phyloP scores from a whole-genome alignment of 768 basidiomycete species.

The Leccinellum albellum region DNA sequence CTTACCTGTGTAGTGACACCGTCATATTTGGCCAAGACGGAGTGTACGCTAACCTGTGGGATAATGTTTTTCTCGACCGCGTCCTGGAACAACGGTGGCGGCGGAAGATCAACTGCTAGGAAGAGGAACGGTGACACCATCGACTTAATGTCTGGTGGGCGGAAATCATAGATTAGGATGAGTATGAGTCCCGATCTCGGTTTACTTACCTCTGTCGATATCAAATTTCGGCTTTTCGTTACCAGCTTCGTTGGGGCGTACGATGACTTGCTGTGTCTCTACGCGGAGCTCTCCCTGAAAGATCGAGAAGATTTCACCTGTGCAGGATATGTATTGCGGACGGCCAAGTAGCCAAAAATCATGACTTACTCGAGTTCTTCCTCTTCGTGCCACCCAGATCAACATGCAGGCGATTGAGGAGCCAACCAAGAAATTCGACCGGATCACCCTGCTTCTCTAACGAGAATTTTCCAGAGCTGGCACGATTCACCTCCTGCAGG shows the following conservation, averaged over 20 bases:
- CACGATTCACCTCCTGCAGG: conserved; percentile 90
- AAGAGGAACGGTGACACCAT: conserved; percentile 89
- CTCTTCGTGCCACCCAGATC: conserved; percentile 95
- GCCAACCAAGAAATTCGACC: conserved; percentile 92
- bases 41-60: conserved; percentile 91
- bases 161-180: conserved; percentile 22
- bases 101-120: conserved; percentile 92
- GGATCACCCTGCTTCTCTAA: conserved; percentile 95
- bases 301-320: conserved; percentile 87
- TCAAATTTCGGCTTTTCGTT: conserved; percentile 88
- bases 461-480: conserved; percentile 86
- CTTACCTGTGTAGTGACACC: conserved; percentile 83
- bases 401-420: conserved; percentile 88
- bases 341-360: conserved; percentile 9
- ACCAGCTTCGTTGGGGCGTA: conserved; percentile 71
- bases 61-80: conserved; percentile 97
- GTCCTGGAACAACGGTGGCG: conserved; percentile 97
- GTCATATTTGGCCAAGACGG: conserved; percentile 91
- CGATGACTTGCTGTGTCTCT: conserved; percentile 90
- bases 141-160: conserved; percentile 72
- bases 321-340: conserved; percentile 16
- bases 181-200: conserved; percentile 3
- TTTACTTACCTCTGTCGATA: conserved; percentile 78
- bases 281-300: conserved; percentile 94
- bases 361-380: conserved; percentile 75